Conservation (phyloP, 78 protist genomes). For the Pigoraptor vietnamica region DNA sequence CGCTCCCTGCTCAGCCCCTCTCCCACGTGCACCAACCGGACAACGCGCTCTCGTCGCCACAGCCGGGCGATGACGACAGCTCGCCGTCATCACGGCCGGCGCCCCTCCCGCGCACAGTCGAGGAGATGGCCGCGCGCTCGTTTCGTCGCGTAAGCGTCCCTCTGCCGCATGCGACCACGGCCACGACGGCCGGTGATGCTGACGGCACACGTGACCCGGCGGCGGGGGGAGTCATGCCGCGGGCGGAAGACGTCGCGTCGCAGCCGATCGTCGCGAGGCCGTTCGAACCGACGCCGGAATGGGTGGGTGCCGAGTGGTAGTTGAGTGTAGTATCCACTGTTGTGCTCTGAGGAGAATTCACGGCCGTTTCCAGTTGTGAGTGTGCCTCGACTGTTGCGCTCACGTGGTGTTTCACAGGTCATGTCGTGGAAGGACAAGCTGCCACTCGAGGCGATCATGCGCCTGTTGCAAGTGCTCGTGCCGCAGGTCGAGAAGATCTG, state of each 20-base stretch:
- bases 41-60: background rate
- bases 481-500: conserved; percentile 28
- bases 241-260: background rate
- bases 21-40: background rate
- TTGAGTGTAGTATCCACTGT: too few relatives aligned
- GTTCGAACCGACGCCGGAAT: background rate
- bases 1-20: background rate
- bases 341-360: too few relatives aligned
- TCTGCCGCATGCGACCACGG: background rate
- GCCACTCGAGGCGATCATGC: conserved; percentile 8
- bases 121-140: background rate
- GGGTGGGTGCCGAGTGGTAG: too few relatives aligned
- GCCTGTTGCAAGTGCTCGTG: conserved; percentile 13
- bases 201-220: background rate
- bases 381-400: too few relatives aligned
- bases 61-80: background rate
- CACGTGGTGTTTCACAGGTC: too few relatives aligned
- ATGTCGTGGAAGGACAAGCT: background rate
- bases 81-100: background rate
- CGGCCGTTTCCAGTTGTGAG: too few relatives aligned
- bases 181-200: background rate
- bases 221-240: background rate
- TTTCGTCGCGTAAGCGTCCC: background rate
- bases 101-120: background rate
- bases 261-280: too few relatives aligned